A percentile compares a stretch with the other conserved stretches of the same genome.
Evolutionary conservation across 257 asterid species (phyloP).

Genomic region (Voacanga thouarsii): DNA sequence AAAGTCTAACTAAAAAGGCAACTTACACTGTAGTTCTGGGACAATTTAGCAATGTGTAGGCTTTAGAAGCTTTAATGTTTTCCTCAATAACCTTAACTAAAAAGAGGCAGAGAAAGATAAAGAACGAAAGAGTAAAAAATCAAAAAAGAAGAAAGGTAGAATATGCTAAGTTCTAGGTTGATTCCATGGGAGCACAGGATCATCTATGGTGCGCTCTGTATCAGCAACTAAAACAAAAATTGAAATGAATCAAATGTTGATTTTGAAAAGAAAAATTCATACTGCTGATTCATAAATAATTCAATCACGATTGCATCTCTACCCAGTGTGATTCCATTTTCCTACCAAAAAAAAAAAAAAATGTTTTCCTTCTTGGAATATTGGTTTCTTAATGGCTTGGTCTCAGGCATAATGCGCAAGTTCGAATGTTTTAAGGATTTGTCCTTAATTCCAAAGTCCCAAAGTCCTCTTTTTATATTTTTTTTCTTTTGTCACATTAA

Average conservation of each 20-base stretch:
- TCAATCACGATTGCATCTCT: not conserved
- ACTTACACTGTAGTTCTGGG: no score
- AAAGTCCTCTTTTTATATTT: no score
- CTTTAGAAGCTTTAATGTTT: not conserved
- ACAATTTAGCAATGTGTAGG: not conserved
- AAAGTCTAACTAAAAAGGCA: not conserved
- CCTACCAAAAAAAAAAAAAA: not conserved
- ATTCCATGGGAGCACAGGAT: constrained; percentile 4
- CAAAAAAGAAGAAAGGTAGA: not conserved
- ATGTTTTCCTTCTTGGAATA: not conserved
- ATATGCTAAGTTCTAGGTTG: not conserved
- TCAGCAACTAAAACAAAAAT: not conserved
- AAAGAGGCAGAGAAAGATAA: not conserved
- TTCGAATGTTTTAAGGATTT: not conserved
- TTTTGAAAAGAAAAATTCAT: not conserved
- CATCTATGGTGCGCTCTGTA: not conserved
- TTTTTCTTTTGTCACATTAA: no score
- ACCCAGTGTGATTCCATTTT: not conserved
- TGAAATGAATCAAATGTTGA: not conserved
- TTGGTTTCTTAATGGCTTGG: not conserved
- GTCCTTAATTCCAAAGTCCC: no score
- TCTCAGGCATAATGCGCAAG: no score
- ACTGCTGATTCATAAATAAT: not conserved
- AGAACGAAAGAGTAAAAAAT: not conserved
- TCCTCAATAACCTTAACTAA: not conserved